These are phyloP conservation scores for Daldinia decipiens DNA, from an alignment of 495 filamentous ascomycete species.

Conservation along the genomic window DNA sequence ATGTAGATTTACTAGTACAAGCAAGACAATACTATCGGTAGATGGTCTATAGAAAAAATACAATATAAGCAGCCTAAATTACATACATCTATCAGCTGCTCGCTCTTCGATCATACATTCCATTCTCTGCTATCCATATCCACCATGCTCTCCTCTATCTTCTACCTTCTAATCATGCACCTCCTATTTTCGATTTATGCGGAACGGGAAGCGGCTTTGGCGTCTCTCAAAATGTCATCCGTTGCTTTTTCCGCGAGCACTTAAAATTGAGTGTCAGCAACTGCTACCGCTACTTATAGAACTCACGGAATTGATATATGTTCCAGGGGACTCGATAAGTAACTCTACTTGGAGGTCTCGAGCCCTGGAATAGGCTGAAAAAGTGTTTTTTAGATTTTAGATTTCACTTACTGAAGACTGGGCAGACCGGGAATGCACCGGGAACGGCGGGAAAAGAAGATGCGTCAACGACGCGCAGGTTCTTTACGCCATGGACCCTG, in stretches of 20 bases:
- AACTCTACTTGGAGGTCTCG: no score
- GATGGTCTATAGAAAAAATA: no score
- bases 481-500: conserved; percentile 58
- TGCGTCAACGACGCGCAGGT: conserved; percentile 66
- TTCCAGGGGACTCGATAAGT: neutral
- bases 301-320: neutral
- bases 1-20: no score
- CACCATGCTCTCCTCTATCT: no score
- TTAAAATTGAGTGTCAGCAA: neutral
- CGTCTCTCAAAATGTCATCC: conserved; percentile 7
- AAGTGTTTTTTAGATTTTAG: neutral
- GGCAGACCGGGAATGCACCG: conserved; percentile 67
- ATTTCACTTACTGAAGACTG: conserved; percentile 60
- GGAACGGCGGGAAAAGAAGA: conserved; percentile 63
- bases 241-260: conserved; percentile 12
- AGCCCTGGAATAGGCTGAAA: neutral
- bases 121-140: no score
- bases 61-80: no score
- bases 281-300: neutral
- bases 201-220: neutral
- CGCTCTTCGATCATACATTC: no score
- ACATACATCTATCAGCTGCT: no score
- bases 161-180: no score
- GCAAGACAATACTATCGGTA: no score
- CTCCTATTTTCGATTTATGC: no score